These are phyloP conservation scores for Chaetoceros muelleri DNA, from an alignment of 108 stramenopile genomes.

Conservation along the genomic window DNA sequence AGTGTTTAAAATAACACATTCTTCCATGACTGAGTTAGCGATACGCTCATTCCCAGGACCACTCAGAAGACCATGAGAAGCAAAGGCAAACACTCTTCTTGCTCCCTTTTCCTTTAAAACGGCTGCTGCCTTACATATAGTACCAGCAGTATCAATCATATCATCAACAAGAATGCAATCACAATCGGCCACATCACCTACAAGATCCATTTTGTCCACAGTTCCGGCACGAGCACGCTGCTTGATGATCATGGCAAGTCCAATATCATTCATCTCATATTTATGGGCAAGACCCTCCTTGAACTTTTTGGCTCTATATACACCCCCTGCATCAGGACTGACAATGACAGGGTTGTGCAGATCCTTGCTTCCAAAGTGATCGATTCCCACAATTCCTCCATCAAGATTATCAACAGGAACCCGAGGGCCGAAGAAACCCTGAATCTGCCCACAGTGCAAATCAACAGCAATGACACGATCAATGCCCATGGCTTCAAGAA, in stretches of 20 bases:
- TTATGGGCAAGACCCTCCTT: slow-evolving; percentile 93
- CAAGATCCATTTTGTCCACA: slow-evolving; percentile 98
- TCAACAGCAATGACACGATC: slow-evolving; percentile 99
- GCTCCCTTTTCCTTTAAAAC: slow-evolving; percentile 91
- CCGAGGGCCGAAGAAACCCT: slow-evolving; percentile 96
- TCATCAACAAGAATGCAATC: slow-evolving; percentile 99
- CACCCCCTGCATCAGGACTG: slow-evolving; percentile 99
- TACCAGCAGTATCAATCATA: slow-evolving; percentile 99
- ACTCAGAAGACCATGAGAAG: slow-evolving; percentile 96
- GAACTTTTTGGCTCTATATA: slow-evolving; percentile 99
- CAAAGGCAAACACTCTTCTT: slow-evolving; percentile 96
- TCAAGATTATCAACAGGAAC: slow-evolving; percentile 99
- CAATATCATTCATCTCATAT: slow-evolving; percentile 91
- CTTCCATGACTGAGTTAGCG: slow-evolving; percentile 90
- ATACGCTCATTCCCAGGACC: slow-evolving; percentile 95
- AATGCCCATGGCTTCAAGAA: slow-evolving; percentile 99
- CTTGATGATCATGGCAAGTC: slow-evolving; percentile 99
- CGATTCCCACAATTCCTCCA: slow-evolving; percentile 95
- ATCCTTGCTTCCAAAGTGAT: slow-evolving; percentile 98
- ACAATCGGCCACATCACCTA: slow-evolving; percentile 94
- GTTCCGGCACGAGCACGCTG: slow-evolving; percentile 94
- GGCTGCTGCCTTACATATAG: slow-evolving; percentile 97
- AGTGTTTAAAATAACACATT: slow-evolving; percentile 88
- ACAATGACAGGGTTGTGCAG: slow-evolving; percentile 98
- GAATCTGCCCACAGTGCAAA: slow-evolving; percentile 99